These are phyloP conservation scores for Basidioascus undulatus DNA, from an alignment of 768 basidiomycete species.

Conservation along the genomic window DNA sequence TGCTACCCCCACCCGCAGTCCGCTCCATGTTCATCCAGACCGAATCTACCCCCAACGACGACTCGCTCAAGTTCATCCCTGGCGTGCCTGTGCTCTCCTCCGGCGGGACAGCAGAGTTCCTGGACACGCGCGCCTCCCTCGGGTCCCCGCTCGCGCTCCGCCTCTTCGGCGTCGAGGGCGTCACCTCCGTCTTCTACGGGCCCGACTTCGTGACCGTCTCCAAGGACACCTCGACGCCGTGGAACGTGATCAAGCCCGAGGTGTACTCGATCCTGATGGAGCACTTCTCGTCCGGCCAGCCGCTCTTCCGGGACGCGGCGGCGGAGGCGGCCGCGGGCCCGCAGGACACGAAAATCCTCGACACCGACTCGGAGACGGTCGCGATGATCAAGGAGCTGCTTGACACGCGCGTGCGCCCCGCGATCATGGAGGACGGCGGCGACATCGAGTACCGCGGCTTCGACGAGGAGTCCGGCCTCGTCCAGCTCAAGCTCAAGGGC, in stretches of 20 bases:
- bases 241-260: conserved; percentile 87
- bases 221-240: conserved; percentile 60
- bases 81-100: conserved; percentile 67
- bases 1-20: conserved; percentile 11
- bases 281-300: conserved; percentile 71
- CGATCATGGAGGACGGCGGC: conserved; percentile 97
- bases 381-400: conserved; percentile 97
- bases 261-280: conserved; percentile 93
- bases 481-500: conserved; percentile 79
- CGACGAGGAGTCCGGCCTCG: conserved; percentile 47
- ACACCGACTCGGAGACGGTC: conserved; percentile 84
- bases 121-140: conserved; percentile 64
- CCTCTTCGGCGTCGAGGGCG: conserved; percentile 82
- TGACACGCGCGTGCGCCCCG: conserved; percentile 81
- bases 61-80: conserved; percentile 94
- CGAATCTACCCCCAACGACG: conserved; percentile 86
- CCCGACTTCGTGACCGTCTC: conserved; percentile 96
- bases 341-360: conserved; percentile 77
- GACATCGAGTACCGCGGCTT: conserved; percentile 93
- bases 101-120: conserved; percentile 71
- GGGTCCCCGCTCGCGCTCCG: conserved; percentile 83
- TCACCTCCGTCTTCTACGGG: conserved; percentile 72
- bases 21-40: conserved; percentile 97
- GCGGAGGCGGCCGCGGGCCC: conserved; percentile 51
- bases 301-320: conserved; percentile 63